Base-by-base conservation (phyloP, 2,329 filamentous ascomycete species). In the Fusarium poae region DNA sequence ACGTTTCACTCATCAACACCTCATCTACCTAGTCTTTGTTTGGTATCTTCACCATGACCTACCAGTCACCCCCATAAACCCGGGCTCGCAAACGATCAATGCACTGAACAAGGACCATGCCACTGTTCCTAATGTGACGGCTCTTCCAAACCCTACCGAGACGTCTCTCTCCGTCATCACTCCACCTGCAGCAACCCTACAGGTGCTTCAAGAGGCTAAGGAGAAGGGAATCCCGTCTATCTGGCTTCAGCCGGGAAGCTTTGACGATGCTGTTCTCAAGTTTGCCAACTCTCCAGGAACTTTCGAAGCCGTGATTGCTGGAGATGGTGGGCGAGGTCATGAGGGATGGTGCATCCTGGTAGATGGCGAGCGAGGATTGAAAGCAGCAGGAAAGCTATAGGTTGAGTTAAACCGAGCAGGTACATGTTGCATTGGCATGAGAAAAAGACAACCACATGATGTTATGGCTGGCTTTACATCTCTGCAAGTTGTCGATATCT, bases 181-280 rank as follows among this genome's bases (percentile, higher is more conserved):
- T 15, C 93, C 93, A 5, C 95, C 96, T 0, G 80, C 85, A 3
- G 89, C 92, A 30, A 97, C 96, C 1, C 85, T 90, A 62, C 82
- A 89, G 74, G 83, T 97, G 10, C 82, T 98, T 40, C 84, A 89
- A 66, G 92, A 97, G 78, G 96, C 95, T 0, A 92, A 90, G 78
- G 83, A 86, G 57, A 83, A 91, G 13, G 90, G 94, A 5, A 82
- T 97, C 44, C 85, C 88, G 20, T 86, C 92, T 27, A 89, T 97
- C 7, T 97, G 93, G 92, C 82, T 98, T 70, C 96, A 98, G 81
- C 96, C 96, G 0, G 96, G 95, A 1, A 94, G 89, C 18, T 98
- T 92, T 76, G 89, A 97, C 77, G 88, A 92, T 52, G 88, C 89
- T 60, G 91, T 93, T 23, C 77, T 97, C 66, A 82, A 85, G 40